Conservation (phyloP, 495 filamentous ascomycete genomes). For the Lepidopterella palustris region DNA sequence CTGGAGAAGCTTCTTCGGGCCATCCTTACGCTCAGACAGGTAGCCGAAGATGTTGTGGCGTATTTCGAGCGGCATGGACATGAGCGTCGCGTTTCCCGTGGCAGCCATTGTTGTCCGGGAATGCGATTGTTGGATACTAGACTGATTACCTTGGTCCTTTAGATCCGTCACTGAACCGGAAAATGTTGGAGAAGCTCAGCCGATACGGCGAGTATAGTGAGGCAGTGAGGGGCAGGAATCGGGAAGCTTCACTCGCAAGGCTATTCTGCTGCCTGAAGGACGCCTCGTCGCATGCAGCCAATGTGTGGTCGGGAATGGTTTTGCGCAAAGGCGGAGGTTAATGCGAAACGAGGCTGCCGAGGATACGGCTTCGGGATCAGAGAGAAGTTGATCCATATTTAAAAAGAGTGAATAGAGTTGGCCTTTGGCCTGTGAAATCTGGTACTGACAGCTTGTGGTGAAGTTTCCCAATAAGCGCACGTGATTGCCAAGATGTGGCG, state of each 20-base stretch:
- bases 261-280: not conserved
- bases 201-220: not conserved
- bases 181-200: not conserved
- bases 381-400: too few relatives aligned
- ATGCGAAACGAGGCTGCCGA: too few relatives aligned
- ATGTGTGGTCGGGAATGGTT: not conserved
- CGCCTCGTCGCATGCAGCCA: not conserved
- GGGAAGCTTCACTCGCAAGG: not conserved
- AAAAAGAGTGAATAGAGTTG: too few relatives aligned
- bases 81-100: not conserved
- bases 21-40: slow-evolving; percentile 1
- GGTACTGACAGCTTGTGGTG: too few relatives aligned
- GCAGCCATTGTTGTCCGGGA: not conserved
- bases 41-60: slow-evolving; percentile 20
- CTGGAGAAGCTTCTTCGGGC: slow-evolving; percentile 15
- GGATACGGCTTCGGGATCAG: too few relatives aligned
- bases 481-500: too few relatives aligned
- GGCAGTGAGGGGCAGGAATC: not conserved
- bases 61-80: slow-evolving; percentile 20
- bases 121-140: not conserved
- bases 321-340: too few relatives aligned
- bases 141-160: not conserved
- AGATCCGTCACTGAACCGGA: not conserved
- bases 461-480: too few relatives aligned
- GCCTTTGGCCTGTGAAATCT: too few relatives aligned